Evolutionary conservation across 192 early-diverging fungal species (phyloP).

Genomic region (Linnemannia elongata): DNA sequence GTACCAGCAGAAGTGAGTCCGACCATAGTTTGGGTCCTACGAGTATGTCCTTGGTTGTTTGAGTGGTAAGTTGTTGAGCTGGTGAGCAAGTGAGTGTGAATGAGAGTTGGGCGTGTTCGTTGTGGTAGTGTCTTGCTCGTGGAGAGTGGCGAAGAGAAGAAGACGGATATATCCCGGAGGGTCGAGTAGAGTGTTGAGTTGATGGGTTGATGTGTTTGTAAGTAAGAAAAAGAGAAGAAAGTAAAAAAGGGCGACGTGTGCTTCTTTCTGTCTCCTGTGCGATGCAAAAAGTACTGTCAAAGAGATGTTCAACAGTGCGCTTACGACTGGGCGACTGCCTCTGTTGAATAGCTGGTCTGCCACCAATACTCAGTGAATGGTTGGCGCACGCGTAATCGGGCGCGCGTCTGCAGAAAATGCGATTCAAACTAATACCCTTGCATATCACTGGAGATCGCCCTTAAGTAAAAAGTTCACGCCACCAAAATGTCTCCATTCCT

Average conservation of each 20-base stretch:
- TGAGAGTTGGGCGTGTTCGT: neutral
- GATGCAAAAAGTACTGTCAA: neutral
- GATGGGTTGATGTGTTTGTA: neutral
- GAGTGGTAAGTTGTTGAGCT: neutral
- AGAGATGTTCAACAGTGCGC: neutral
- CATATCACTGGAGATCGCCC: no score
- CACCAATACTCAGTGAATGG: neutral
- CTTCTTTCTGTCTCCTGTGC: neutral
- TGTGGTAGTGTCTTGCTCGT: neutral
- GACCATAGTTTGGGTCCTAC: conserved; percentile 40
- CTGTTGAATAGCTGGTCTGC: neutral
- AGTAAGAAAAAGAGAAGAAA: neutral
- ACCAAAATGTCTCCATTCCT: no score
- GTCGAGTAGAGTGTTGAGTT: neutral
- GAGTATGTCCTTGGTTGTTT: neutral
- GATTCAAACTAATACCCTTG: neutral
- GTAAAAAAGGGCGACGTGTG: neutral
- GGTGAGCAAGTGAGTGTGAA: neutral
- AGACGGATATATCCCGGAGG: neutral
- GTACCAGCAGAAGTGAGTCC: conserved; percentile 62
- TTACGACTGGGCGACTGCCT: neutral
- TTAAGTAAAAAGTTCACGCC: no score
- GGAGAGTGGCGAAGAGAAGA: neutral
- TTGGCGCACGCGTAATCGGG: conserved; percentile 10
- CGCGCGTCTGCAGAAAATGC: neutral